Conservation (phyloP, 768 basidiomycete genomes). For the Auriculariales sp. region DNA sequence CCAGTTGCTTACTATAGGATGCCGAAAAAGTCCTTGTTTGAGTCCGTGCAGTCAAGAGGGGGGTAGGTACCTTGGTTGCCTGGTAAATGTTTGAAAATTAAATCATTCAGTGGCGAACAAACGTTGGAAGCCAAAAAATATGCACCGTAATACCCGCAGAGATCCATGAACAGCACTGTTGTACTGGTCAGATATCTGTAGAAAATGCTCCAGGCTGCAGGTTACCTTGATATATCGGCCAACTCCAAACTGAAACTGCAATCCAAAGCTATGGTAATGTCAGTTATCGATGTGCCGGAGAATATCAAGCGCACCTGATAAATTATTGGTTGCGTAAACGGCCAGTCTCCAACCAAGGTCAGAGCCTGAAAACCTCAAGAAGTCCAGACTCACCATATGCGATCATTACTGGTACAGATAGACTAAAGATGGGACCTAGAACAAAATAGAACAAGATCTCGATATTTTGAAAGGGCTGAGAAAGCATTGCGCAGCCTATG, state of each 20-base stretch:
- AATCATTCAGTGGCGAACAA: too few species aligned
- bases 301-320: conserved; percentile 11
- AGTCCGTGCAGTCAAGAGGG: too few species aligned
- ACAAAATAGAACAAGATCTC: conserved; percentile 8
- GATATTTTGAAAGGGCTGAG: conserved; percentile 3
- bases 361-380: not conserved
- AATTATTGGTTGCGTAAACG: conserved; percentile 10
- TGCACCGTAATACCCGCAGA: conserved; percentile 13
- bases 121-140: conserved; percentile 12
- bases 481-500: conserved; percentile 11
- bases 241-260: conserved; percentile 13
- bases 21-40: conserved; percentile 18
- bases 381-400: not conserved
- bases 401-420: not conserved
- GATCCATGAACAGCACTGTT: conserved; percentile 6
- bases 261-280: conserved; percentile 18
- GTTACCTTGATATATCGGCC: conserved; percentile 6
- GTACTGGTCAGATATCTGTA: not conserved
- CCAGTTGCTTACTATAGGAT: conserved; percentile 10
- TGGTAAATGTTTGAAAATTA: too few species aligned
- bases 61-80: too few species aligned
- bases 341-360: conserved; percentile 13
- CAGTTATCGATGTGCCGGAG: too few species aligned
- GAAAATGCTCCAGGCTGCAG: not conserved
- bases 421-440: conserved; percentile 1